These are phyloP conservation scores for Flueggea neowawraea DNA, from an alignment of 441 rosid species.

Conservation along the genomic window DNA sequence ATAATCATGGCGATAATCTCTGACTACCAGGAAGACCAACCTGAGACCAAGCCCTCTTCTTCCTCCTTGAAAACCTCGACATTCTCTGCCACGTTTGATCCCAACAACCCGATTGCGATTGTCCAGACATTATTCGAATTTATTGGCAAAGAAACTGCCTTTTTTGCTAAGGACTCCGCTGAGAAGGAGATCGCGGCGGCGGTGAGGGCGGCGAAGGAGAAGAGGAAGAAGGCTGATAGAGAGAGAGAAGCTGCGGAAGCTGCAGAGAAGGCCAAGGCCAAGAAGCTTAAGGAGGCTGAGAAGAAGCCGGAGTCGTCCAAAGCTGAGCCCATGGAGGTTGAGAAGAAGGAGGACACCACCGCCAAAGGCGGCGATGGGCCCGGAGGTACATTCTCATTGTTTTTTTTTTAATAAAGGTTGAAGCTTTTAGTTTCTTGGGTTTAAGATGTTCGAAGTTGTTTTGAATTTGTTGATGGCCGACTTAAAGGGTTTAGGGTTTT, in stretches of 20 bases:
- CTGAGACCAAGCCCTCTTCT: conserved; percentile 29
- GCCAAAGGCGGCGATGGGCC: conserved; percentile 23
- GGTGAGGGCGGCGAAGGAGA: conserved; percentile 51
- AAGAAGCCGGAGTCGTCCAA: conserved; percentile 1
- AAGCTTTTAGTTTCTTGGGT: background rate
- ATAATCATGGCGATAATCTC: conserved; percentile 72
- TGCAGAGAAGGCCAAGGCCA: conserved; percentile 12
- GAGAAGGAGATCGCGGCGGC: conserved; percentile 60
- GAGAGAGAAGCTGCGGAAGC: conserved; percentile 2
- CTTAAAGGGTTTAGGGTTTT: too few species aligned
- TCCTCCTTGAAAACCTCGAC: conserved; percentile 18
- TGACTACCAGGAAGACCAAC: conserved; percentile 55
- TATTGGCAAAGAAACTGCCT: conserved; percentile 58
- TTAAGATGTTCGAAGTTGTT: too few species aligned
- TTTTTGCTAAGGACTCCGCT: conserved; percentile 40
- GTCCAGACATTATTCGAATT: conserved; percentile 62
- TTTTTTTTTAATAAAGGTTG: background rate
- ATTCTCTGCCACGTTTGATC: conserved; percentile 56
- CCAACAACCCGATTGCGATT: conserved; percentile 56
- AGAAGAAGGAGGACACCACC: conserved; percentile 24
- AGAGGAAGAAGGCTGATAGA: conserved; percentile 20
- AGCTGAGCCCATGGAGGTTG: conserved; percentile 5
- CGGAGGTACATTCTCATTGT: background rate
- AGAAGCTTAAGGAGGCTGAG: conserved; percentile 21
- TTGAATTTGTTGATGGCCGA: too few species aligned